Conservation (phyloP, 495 filamentous ascomycete species). For the Penicillium soppii region DNA sequence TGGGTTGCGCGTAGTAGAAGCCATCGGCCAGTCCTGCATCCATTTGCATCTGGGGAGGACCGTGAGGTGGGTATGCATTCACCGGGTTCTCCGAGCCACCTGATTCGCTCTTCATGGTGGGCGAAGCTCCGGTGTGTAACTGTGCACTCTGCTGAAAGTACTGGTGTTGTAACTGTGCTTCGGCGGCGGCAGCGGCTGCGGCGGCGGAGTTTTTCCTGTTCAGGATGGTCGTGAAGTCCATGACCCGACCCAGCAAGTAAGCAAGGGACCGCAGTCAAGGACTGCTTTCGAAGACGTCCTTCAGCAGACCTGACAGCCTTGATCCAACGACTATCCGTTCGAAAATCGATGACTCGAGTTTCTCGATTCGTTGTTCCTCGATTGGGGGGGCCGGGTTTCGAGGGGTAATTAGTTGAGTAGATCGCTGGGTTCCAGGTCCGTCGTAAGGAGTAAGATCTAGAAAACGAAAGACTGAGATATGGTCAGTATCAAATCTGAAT, state of each 20-base stretch:
- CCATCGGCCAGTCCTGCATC: slow-evolving; percentile 28
- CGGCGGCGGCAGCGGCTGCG: slow-evolving; percentile 43
- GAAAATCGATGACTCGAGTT: background rate
- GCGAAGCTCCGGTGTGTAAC: slow-evolving; percentile 40
- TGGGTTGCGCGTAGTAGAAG: slow-evolving; percentile 29
- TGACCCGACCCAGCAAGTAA: slow-evolving; percentile 46
- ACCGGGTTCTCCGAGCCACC: slow-evolving; percentile 65
- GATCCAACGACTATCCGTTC: background rate
- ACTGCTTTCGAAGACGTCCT: slow-evolving; percentile 27
- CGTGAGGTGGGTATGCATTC: slow-evolving; percentile 55
- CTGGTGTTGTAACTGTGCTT: slow-evolving; percentile 53
- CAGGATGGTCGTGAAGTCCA: slow-evolving; percentile 72
- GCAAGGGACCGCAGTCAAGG: slow-evolving; percentile 36
- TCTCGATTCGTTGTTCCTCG: background rate
- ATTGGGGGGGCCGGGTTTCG: background rate
- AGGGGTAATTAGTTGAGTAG: background rate
- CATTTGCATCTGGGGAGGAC: slow-evolving; percentile 46
- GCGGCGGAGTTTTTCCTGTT: slow-evolving; percentile 62
- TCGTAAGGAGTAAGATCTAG: background rate
- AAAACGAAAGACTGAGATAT: background rate
- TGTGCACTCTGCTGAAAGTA: slow-evolving; percentile 50
- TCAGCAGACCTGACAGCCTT: slow-evolving; percentile 17
- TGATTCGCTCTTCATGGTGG: slow-evolving; percentile 64
- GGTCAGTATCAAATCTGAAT: background rate
- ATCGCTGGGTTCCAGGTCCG: background rate